Percentiles rank a stretch among this genome's conserved stretches.
Conservation (phyloP, 1,284 basidiomycete species). For the Trametes versicolor region DNA sequence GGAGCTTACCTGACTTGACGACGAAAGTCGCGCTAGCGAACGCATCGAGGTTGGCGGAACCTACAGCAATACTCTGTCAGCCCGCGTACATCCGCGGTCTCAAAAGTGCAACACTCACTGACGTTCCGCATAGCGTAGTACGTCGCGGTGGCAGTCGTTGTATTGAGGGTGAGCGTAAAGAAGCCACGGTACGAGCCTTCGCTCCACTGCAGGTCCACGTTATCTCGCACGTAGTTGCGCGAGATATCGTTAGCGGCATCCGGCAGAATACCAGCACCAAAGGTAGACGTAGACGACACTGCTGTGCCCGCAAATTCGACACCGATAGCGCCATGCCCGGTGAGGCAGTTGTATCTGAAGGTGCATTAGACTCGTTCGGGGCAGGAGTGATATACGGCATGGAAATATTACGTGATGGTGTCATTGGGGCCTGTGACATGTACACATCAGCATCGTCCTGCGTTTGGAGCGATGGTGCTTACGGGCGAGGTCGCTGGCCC, state of each 20-base stretch:
- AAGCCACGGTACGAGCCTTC: constrained; percentile 73
- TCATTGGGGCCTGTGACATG: constrained; percentile 55
- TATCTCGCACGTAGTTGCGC: constrained; percentile 52
- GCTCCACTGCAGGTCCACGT: constrained; percentile 70
- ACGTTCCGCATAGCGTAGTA: constrained; percentile 70
- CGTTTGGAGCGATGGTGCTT: constrained; percentile 35
- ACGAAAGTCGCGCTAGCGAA: constrained; percentile 59
- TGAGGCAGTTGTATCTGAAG: constrained; percentile 53
- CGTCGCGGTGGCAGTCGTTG: constrained; percentile 59
- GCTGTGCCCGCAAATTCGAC: constrained; percentile 78
- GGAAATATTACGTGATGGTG: constrained; percentile 50
- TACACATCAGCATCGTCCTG: not conserved
- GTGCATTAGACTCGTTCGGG: too few species aligned
- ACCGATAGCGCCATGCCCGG: constrained; percentile 64
- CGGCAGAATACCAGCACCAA: constrained; percentile 56
- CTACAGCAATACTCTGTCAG: constrained; percentile 39
- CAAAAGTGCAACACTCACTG: constrained; percentile 45
- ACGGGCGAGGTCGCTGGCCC: constrained; percentile 68
- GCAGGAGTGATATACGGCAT: not conserved
- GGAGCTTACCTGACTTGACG: constrained; percentile 50
- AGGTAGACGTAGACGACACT: constrained; percentile 63
- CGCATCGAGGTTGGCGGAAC: constrained; percentile 57
- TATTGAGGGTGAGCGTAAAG: constrained; percentile 61
- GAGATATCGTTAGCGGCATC: constrained; percentile 55
- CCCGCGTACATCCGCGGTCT: not conserved